Evolutionary conservation across 257 asterid genomes (phyloP).

Genomic region (Fraxinus anomala): DNA sequence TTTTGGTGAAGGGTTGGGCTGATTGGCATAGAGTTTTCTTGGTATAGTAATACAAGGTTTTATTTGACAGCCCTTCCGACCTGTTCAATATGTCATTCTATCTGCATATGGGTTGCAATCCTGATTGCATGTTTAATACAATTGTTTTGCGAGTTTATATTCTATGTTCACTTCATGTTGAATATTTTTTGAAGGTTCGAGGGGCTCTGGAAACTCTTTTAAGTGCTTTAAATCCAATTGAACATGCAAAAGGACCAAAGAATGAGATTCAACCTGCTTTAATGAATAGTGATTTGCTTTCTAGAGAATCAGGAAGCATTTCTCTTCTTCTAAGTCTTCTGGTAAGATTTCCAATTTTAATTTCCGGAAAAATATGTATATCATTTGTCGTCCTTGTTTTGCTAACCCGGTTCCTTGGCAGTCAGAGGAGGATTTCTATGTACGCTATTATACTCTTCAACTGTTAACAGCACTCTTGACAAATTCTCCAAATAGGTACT

Average conservation of each 20-base stretch:
- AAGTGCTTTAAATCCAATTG: constrained; percentile 74
- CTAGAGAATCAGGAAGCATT: constrained; percentile 81
- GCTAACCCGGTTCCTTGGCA: constrained; percentile 46
- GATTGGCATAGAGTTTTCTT: neutral
- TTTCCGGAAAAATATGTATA: constrained; percentile 15
- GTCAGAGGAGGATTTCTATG: constrained; percentile 97
- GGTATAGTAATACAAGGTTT: neutral
- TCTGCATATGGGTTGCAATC: neutral
- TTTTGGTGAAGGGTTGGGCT: neutral
- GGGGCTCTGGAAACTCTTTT: constrained; percentile 91
- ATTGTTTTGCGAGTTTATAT: constrained; percentile 12
- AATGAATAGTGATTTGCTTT: constrained; percentile 83
- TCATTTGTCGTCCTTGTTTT: constrained; percentile 22
- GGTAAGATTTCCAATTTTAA: constrained; percentile 50
- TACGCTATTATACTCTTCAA: constrained; percentile 88
- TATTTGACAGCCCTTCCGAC: neutral
- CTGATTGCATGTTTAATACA: neutral
- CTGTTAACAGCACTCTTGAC: constrained; percentile 84
- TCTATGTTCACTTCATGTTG: constrained; percentile 11
- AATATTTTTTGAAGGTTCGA: constrained; percentile 62
- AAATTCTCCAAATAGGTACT: constrained; percentile 81
- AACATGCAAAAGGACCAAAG: constrained; percentile 56
- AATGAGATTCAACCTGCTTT: constrained; percentile 85
- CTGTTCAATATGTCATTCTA: neutral
- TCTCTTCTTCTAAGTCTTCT: constrained; percentile 86